These are phyloP conservation scores for Mortierella sp. DNA, from an alignment of 371 early-diverging fungal species.

Conservation along the genomic window DNA sequence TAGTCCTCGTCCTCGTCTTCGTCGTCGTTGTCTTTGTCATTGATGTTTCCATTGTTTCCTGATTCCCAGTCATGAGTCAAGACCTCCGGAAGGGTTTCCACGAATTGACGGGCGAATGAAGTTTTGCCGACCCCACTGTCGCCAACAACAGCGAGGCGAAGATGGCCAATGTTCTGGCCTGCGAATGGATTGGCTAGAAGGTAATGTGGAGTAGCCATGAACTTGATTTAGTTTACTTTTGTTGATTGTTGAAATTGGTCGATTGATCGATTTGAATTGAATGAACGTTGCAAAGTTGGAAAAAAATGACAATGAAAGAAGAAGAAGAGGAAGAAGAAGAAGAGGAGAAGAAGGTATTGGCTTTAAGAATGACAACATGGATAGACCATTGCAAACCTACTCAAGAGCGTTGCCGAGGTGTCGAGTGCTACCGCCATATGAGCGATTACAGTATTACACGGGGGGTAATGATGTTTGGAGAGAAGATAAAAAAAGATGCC, in stretches of 20 bases:
- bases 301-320: neutral
- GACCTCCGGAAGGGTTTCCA: slow-evolving; percentile 57
- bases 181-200: slow-evolving; percentile 51
- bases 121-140: slow-evolving; percentile 74
- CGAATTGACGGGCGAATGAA: slow-evolving; percentile 61
- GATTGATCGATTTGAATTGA: neutral
- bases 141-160: slow-evolving; percentile 69
- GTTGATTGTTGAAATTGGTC: too few relatives aligned
- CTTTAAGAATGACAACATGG: neutral
- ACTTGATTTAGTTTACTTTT: neutral
- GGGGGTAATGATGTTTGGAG: neutral
- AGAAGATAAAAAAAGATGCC: slow-evolving; percentile 6
- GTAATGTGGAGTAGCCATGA: slow-evolving; percentile 8
- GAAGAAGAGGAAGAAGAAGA: neutral
- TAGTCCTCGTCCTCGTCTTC: slow-evolving; percentile 16
- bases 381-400: neutral
- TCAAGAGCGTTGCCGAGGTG: slow-evolving; percentile 1
- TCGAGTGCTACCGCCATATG: slow-evolving; percentile 6
- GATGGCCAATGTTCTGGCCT: slow-evolving; percentile 57
- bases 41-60: slow-evolving; percentile 2
- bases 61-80: slow-evolving; percentile 44
- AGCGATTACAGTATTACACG: neutral
- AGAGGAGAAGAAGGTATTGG: neutral
- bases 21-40: neutral
- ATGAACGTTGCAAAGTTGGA: too few relatives aligned